Percentiles rank a stretch among this genome's conserved stretches.
These are phyloP conservation scores for Glycyrrhiza uralensis DNA, from an alignment of 306 rosid species.

Conservation along the genomic window DNA sequence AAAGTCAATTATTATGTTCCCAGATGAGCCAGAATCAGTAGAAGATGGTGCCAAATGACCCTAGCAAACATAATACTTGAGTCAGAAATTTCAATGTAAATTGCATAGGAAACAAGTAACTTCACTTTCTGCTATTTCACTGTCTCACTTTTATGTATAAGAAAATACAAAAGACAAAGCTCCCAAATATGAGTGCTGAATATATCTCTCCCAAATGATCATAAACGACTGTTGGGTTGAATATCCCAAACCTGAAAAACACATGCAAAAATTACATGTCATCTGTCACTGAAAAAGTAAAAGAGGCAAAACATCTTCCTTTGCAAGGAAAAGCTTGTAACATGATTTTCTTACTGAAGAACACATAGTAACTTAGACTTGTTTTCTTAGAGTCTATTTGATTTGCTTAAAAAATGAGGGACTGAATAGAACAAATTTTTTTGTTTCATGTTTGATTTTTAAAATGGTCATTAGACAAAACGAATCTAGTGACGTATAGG, in stretches of 20 bases:
- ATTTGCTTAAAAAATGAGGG: neutral
- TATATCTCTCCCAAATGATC: constrained; percentile 95
- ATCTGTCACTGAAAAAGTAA: neutral
- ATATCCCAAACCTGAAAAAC: constrained; percentile 82
- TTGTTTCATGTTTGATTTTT: neutral
- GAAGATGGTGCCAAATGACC: constrained; percentile 95
- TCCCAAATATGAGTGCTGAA: constrained; percentile 85
- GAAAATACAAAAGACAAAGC: constrained; percentile 81
- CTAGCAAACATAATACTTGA: constrained; percentile 36
- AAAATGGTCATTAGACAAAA: neutral
- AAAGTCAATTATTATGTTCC: constrained; percentile 83
- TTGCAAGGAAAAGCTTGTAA: neutral
- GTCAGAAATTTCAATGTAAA: constrained; percentile 27
- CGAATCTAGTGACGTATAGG: neutral
- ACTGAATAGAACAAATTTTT: too few species aligned
- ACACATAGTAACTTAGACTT: neutral
- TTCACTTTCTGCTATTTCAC: neutral
- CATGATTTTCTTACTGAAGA: neutral
- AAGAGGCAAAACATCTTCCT: neutral
- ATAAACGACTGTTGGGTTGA: constrained; percentile 80
- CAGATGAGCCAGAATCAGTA: constrained; percentile 85
- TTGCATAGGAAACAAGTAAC: neutral
- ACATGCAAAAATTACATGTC: neutral
- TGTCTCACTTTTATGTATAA: constrained; percentile 81
- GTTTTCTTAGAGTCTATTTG: neutral